Percentiles rank a stretch among this genome's conserved stretches.
Conservation (phyloP, 139 green algal genomes). For the Chlorella sp. region DNA sequence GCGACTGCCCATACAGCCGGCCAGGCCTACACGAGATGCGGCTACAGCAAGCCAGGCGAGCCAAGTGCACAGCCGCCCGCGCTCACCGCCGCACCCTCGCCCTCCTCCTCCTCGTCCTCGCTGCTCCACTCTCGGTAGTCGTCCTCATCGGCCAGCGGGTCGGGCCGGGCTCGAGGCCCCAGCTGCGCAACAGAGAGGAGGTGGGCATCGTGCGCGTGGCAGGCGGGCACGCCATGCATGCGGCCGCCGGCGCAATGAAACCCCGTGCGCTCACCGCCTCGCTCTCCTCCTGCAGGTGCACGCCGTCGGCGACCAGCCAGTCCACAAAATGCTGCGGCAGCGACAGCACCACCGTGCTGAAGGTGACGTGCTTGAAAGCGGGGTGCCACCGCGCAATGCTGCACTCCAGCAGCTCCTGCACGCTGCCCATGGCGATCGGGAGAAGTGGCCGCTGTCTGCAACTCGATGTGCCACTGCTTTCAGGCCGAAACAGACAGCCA, state of each 20-base stretch:
- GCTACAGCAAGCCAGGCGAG: too few species aligned
- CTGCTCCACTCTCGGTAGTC: slow-evolving; percentile 29
- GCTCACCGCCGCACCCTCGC: background rate
- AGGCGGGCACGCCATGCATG: too few species aligned
- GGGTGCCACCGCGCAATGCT: slow-evolving; percentile 59
- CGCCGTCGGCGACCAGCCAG: slow-evolving; percentile 69
- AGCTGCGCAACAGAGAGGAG: background rate
- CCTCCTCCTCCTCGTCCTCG: slow-evolving; percentile 16
- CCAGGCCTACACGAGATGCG: too few species aligned
- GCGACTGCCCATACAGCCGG: too few species aligned
- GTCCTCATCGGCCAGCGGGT: slow-evolving; percentile 18
- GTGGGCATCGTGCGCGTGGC: too few species aligned
- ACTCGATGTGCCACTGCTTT: too few species aligned
- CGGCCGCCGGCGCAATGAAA: background rate
- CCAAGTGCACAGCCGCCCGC: too few species aligned
- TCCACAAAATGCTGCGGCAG: slow-evolving; percentile 54
- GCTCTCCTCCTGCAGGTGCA: slow-evolving; percentile 48
- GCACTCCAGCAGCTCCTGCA: slow-evolving; percentile 49
- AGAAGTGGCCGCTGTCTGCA: too few species aligned
- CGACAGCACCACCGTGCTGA: slow-evolving; percentile 44
- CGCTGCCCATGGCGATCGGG: slow-evolving; percentile 2
- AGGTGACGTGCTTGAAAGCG: slow-evolving; percentile 29
- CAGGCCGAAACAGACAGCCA: too few species aligned
- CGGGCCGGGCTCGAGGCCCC: slow-evolving; percentile 14
- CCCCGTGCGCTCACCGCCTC: slow-evolving; percentile 43